A percentile compares a stretch with the other conserved stretches of the same genome.
These are phyloP conservation scores for Podospora australis DNA, from an alignment of 495 filamentous ascomycete genomes.

Conservation along the genomic window DNA sequence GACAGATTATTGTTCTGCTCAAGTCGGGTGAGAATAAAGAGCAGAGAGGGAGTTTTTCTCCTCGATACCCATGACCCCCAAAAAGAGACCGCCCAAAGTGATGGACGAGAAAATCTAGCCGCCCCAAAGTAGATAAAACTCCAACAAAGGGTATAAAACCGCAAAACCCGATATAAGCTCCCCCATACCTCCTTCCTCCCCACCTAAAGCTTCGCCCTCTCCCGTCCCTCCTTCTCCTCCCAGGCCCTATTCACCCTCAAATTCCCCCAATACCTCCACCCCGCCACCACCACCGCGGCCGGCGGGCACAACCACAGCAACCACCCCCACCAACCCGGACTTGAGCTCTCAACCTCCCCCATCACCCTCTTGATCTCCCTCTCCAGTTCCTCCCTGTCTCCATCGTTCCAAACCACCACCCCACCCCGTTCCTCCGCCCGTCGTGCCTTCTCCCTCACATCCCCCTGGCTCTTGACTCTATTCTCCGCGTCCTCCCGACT, in stretches of 20 bases:
- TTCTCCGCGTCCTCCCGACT: slow-evolving; percentile 73
- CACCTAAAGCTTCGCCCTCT: slow-evolving; percentile 61
- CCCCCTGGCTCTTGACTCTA: slow-evolving; percentile 74
- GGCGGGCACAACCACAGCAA: slow-evolving; percentile 66
- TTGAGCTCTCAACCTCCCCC: slow-evolving; percentile 49
- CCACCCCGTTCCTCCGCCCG: slow-evolving; percentile 61
- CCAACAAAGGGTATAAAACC: no score
- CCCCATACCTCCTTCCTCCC: no score
- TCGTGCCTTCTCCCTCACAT: slow-evolving; percentile 73
- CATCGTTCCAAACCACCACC: slow-evolving; percentile 84
- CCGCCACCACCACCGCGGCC: slow-evolving; percentile 55
- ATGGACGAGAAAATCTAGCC: no score
- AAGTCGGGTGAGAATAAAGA: no score
- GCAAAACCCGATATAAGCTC: no score
- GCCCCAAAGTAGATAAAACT: no score
- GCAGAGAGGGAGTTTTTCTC: no score
- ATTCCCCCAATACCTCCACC: slow-evolving; percentile 63
- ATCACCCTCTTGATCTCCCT: slow-evolving; percentile 57
- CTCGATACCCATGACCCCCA: no score
- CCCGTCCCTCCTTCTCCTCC: slow-evolving; percentile 57
- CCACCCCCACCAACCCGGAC: slow-evolving; percentile 78
- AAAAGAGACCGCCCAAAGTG: no score
- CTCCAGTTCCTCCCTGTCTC: slow-evolving; percentile 57
- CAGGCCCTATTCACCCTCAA: slow-evolving; percentile 60
- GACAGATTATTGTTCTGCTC: no score